phyloP scores from a whole-genome alignment of 352 stramenopile genomes.

The Phytophthora pinifolia region DNA sequence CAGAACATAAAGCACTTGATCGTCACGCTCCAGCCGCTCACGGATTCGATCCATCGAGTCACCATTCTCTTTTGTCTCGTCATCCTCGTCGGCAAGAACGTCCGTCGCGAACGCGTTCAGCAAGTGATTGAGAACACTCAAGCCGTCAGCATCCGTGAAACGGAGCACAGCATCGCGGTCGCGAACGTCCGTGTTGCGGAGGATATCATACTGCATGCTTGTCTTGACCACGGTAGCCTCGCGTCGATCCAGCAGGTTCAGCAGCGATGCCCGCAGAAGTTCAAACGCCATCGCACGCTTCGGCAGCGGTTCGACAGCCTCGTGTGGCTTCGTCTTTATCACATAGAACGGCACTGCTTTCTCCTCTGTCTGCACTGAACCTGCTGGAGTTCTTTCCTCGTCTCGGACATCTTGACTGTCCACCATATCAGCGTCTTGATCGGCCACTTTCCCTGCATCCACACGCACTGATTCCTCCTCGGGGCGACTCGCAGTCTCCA shows the following conservation, averaged over 20 bases:
- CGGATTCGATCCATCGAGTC: slow-evolving; percentile 1
- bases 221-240: slow-evolving; percentile 43
- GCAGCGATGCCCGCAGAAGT: slow-evolving; percentile 50
- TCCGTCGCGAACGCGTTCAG: slow-evolving; percentile 38
- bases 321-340: slow-evolving; percentile 37
- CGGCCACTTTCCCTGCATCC: slow-evolving; percentile 28
- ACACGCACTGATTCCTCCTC: slow-evolving; percentile 34
- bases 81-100: slow-evolving; percentile 26
- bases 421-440: slow-evolving; percentile 6
- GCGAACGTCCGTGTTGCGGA: slow-evolving; percentile 62
- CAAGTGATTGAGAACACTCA: slow-evolving; percentile 60
- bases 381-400: not conserved
- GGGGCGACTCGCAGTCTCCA: slow-evolving; percentile 42
- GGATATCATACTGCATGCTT: slow-evolving; percentile 54
- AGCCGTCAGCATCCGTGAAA: slow-evolving; percentile 58
- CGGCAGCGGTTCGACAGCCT: slow-evolving; percentile 38
- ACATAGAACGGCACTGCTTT: slow-evolving; percentile 46
- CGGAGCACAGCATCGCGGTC: slow-evolving; percentile 62
- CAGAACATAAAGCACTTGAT: slow-evolving; percentile 31
- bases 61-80: slow-evolving; percentile 17
- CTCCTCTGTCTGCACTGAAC: slow-evolving; percentile 1
- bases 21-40: slow-evolving; percentile 27
- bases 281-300: slow-evolving; percentile 56
- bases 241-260: slow-evolving; percentile 53
- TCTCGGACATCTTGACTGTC: slow-evolving; percentile 5